Evolutionary conservation across 345 rosid species (phyloP), one percentile per base, ranked within the genome.

Genomic region (Laguncularia racemosa): DNA sequence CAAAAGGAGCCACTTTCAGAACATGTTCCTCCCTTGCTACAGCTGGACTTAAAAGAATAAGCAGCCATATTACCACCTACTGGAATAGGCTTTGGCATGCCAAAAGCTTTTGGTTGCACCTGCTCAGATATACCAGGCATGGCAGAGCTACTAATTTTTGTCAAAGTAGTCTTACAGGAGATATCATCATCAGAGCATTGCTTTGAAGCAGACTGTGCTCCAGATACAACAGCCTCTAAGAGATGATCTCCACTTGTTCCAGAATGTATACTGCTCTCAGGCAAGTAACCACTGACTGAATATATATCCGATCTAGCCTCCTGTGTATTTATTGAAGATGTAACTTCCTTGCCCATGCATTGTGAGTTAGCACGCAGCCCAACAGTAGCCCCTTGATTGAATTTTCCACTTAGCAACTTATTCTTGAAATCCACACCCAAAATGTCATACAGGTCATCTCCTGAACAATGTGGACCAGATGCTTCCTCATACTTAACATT

Each of bases 161-260:
- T 83, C 76, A 81, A 57, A 10, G 89, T 80, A 49, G 89, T 89
- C 67, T 74, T 72, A 66, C 90, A 82, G 3, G 99, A 93, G 43
- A 75, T 65, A 53, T 69, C 68, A 26, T 89, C 99, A 50, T 88
- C 89, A 3, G 85, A 80, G 56, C 75, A 74, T 84, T 89, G 96
- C 74, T 85, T 89, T 6, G 81, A 44, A 20, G 68, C 61, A 48
- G 84, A 71, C 17, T 70, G 68, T 20, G 81, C 85, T 64, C 80
- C 74, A 2, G 95, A 80, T 52, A 93, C 96, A 48, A 93, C 95
- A 8, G 99, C 99, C 70, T 93, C 99, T 75, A 93, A 68, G 62
- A 93, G 89, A 79, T 93, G 72, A 66, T 84, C 99, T 18, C 73
- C 58, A 23, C 73, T 80, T 40, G 52, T 38, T 5, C 57, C 73